Conservation (phyloP, 129 eudicot genomes). For the Deinandra increscens region DNA sequence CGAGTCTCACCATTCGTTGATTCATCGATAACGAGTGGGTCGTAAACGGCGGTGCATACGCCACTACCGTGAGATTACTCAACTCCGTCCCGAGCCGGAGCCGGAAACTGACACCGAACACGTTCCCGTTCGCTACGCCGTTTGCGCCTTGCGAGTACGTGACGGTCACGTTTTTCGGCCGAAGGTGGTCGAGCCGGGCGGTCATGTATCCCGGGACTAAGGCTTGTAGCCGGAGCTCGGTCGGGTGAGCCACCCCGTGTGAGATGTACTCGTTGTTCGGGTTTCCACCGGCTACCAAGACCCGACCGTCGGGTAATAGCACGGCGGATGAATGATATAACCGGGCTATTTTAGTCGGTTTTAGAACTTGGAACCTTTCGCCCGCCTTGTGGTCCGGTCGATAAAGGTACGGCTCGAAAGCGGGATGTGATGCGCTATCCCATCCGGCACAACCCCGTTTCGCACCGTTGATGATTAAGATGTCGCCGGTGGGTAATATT, state of each 20-base stretch:
- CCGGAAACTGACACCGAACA: slow-evolving; percentile 39
- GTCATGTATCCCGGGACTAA: slow-evolving; percentile 50
- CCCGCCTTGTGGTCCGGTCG: slow-evolving; percentile 31
- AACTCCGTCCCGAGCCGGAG: slow-evolving; percentile 19
- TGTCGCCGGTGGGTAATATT: slow-evolving; percentile 57
- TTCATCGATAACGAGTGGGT: slow-evolving; percentile 74
- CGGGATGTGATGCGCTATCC: slow-evolving; percentile 43
- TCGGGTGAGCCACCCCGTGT: slow-evolving; percentile 48
- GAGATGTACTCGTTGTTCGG: slow-evolving; percentile 43
- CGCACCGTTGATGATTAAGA: slow-evolving; percentile 67
- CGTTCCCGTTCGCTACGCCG: slow-evolving; percentile 39
- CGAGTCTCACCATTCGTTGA: slow-evolving; percentile 59
- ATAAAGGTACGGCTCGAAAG: slow-evolving; percentile 57
- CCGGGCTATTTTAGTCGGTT: slow-evolving; percentile 44
- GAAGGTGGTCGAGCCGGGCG: slow-evolving; percentile 23
- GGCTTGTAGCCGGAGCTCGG: slow-evolving; percentile 66
- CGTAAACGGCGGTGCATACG: slow-evolving; percentile 61
- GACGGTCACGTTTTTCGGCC: slow-evolving; percentile 50
- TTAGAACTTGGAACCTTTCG: slow-evolving; percentile 37
- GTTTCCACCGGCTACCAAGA: slow-evolving; percentile 71
- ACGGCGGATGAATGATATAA: slow-evolving; percentile 75
- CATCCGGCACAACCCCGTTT: slow-evolving; percentile 55
- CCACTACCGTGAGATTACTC: slow-evolving; percentile 34
- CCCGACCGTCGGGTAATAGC: slow-evolving; percentile 56
- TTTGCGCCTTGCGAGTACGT: neutral